phyloP scores from a whole-genome alignment of 257 asterid genomes.

The Ophiorrhiza pumila region DNA sequence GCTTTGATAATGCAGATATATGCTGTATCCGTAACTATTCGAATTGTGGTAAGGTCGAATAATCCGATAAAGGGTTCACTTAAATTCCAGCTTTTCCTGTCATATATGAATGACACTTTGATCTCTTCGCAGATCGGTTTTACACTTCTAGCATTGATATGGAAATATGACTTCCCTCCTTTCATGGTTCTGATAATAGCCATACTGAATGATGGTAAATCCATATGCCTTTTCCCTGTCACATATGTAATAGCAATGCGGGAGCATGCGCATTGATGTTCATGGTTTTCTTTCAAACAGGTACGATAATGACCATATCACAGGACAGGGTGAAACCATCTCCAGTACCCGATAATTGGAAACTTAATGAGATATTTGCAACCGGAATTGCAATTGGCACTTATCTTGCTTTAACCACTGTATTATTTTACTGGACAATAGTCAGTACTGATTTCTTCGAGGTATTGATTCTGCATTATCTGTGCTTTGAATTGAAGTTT shows the following conservation, averaged over 20 bases:
- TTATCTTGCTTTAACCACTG: constrained; percentile 27
- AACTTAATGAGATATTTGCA: constrained; percentile 31
- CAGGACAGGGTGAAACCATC: constrained; percentile 31
- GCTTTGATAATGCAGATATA: constrained; percentile 19
- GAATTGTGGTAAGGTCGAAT: constrained; percentile 27
- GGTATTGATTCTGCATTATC: constrained; percentile 6
- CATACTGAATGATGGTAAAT: constrained; percentile 31
- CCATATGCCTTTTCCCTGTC: neutral
- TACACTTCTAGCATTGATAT: constrained; percentile 30
- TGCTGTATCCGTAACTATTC: constrained; percentile 32
- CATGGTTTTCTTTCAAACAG: constrained; percentile 5
- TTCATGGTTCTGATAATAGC: constrained; percentile 37
- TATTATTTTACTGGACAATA: constrained; percentile 27
- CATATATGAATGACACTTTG: neutral
- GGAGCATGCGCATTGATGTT: neutral
- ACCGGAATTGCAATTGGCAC: constrained; percentile 29
- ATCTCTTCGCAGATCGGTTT: constrained; percentile 26
- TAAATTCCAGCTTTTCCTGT: neutral
- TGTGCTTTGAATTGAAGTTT: too few relatives aligned
- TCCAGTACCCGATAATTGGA: constrained; percentile 28
- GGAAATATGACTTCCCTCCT: constrained; percentile 33
- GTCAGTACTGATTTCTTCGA: constrained; percentile 21
- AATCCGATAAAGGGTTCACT: neutral
- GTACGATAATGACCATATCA: constrained; percentile 32
- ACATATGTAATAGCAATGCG: neutral